Base-by-base conservation (phyloP, 1,139 yeast species). In the Geotrichum histeridarum region DNA sequence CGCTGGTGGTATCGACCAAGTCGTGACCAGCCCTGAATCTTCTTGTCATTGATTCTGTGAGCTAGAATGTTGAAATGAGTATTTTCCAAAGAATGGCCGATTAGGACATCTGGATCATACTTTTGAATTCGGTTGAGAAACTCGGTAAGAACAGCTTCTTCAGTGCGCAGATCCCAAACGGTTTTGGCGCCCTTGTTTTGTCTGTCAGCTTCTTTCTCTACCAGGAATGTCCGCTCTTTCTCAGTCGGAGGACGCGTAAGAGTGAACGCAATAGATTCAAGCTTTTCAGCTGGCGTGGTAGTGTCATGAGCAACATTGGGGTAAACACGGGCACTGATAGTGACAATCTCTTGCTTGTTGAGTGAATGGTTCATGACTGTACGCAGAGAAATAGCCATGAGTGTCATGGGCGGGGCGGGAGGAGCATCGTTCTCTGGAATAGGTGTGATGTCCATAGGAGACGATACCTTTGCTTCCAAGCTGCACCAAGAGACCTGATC, bases 81-180 rank as follows among this genome's bases (percentile, higher is more conserved):
- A 60, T 80, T 82, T 61, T 93, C 96, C 58, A 93, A 73, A 60
- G 86, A 78, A 67, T 94, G 98, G 15, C 99, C 99, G 45, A 93
- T 69, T 56, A 89, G 79, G 1, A 91, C 85, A 72, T 94, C 99
- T 0, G 99, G 97, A 69, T 94, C 99, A 33, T 79, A 73, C 36
- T 75, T 74, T 61, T 84, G 86, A 54, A 93, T 72, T 65, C 83
- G 72, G 0, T 88, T 93, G 51, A 91, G 77, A 54, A 93, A 79
- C 85, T 84, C 56, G 18, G 39, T 32, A 53, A 93, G 76, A 61
- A 93, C 69, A 0, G 86, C 81, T 58, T 81, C 82, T 67, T 93
- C 99, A 59, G 79, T 84, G 32, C 83, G 84, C 49, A 61, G 62
- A 1, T 57, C 54, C 5, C 65, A 60, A 18, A 67, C 58, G 4